Conservation (phyloP, 768 basidiomycete genomes). For the Lactifluus piperatus region DNA sequence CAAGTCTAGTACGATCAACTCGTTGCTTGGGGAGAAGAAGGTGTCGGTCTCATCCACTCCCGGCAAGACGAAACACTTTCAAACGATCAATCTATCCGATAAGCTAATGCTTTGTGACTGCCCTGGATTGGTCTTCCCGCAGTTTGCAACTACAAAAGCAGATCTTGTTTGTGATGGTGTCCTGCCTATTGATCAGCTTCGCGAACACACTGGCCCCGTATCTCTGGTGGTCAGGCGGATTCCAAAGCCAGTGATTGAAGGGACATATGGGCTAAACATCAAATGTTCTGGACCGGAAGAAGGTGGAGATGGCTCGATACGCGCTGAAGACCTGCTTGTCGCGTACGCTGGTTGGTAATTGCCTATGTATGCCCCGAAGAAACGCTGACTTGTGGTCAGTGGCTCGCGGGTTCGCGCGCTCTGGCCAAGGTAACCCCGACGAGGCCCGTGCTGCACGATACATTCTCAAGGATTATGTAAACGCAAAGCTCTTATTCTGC, state of each 20-base stretch:
- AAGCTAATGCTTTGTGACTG: conserved; percentile 89
- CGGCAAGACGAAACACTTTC: conserved; percentile 98
- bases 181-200: conserved; percentile 93
- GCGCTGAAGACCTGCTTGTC: conserved; percentile 74
- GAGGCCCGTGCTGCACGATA: conserved; percentile 90
- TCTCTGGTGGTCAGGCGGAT: conserved; percentile 71
- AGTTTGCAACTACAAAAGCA: conserved; percentile 95
- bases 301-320: conserved; percentile 68
- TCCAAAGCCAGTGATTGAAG: conserved; percentile 78
- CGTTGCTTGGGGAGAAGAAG: conserved; percentile 91
- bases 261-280: conserved; percentile 79
- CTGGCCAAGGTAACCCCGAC: conserved; percentile 95
- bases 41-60: conserved; percentile 98
- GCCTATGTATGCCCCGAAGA: background rate
- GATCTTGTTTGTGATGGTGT: conserved; percentile 96
- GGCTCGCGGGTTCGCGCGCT: conserved; percentile 83
- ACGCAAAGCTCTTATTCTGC: conserved; percentile 84
- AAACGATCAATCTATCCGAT: conserved; percentile 91
- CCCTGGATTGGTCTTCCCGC: conserved; percentile 96
- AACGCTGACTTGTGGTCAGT: conserved; percentile 39
- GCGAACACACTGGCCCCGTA: conserved; percentile 83
- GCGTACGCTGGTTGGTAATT: conserved; percentile 81
- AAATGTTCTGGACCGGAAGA: conserved; percentile 59
- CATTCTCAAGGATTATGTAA: conserved; percentile 95
- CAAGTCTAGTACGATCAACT: conserved; percentile 97